Evolutionary conservation across 2,329 filamentous ascomycete genomes (phyloP), one percentile per base, ranked within the genome.

Genomic region (Conoideocrella luteorostrata): DNA sequence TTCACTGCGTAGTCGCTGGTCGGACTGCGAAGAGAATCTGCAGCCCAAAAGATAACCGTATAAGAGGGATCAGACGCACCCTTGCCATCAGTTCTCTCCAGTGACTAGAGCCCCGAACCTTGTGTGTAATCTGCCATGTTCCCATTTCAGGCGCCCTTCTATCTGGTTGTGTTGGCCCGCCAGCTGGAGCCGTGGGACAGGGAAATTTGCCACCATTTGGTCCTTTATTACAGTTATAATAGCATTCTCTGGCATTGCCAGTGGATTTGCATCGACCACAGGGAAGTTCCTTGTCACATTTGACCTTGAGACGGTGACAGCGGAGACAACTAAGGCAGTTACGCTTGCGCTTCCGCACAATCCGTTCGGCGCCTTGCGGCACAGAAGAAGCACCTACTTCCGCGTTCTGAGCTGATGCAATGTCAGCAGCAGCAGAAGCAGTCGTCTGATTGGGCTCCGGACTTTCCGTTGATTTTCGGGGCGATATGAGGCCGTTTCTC

Each of bases 251-350:
- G 10, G 56, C 60, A 36, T 64, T 62, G 18, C 61, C 61, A 26
- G 59, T 64, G 7, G 53, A 49, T 41, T 58, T 59, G 50, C 62
- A 65, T 2, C 62, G 56, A 2, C 57, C 58, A 35, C 62, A 65
- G 3, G 62, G 62, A 36, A 64, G 49, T 46, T 62, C 58, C 49
- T 64, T 65, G 50, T 65, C 62, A 41, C 62, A 65, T 44, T 64
- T 65, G 36, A 65, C 61, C 41, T 65, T 65, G 46, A 64, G 59
- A 12, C 61, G 57, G 42, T 64, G 62, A 42, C 62, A 65, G 24
- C 62, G 56, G 22, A 60, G 43, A 22, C 62, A 65, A 47, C 61
- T 64, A 10, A 64, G 51, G 43, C 61, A 63, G 33, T 61, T 63
- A 28, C 62, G 56, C 48, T 64, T 65, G 29, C 62, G 61, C 47